These are phyloP conservation scores for Neopestalotiopsis sp. DNA, from an alignment of 2,329 filamentous ascomycete genomes.

Conservation along the genomic window DNA sequence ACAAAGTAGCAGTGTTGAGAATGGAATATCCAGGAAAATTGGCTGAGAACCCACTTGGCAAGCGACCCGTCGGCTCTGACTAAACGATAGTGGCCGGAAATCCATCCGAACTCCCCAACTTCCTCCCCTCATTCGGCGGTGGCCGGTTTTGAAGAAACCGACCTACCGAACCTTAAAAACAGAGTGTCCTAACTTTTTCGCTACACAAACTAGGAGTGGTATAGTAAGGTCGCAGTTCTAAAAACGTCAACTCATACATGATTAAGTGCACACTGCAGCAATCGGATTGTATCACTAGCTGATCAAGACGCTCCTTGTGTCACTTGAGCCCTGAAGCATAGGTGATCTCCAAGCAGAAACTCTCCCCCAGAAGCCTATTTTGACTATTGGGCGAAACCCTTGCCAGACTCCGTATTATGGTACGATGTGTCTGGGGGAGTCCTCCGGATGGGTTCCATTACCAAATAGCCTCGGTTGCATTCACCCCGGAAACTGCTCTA, in stretches of 20 bases:
- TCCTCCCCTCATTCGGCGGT: constrained; percentile 2
- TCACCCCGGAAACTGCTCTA: neutral
- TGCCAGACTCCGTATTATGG: constrained; percentile 5
- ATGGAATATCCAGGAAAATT: constrained; percentile 8
- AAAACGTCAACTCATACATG: neutral
- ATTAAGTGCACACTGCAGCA: neutral
- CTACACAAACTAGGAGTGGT: constrained; percentile 2
- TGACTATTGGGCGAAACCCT: constrained; percentile 1
- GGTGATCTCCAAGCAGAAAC: constrained; percentile 2
- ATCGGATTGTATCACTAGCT: neutral
- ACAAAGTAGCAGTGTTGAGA: neutral
- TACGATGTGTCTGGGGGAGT: constrained; percentile 10
- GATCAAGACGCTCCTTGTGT: neutral
- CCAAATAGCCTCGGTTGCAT: neutral
- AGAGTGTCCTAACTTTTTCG: constrained; percentile 2
- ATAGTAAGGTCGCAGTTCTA: neutral
- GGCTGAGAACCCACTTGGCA: constrained; percentile 2
- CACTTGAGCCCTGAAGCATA: neutral
- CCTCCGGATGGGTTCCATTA: constrained; percentile 1
- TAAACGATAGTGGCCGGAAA: constrained; percentile 5
- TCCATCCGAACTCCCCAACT: constrained; percentile 6
- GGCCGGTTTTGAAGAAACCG: constrained; percentile 1
- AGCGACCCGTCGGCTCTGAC: neutral
- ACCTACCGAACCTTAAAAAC: constrained; percentile 5
- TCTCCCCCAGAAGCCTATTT: constrained; percentile 2